Conservation (phyloP, 805 yeast genomes). For the Kuraishia molischiana region DNA sequence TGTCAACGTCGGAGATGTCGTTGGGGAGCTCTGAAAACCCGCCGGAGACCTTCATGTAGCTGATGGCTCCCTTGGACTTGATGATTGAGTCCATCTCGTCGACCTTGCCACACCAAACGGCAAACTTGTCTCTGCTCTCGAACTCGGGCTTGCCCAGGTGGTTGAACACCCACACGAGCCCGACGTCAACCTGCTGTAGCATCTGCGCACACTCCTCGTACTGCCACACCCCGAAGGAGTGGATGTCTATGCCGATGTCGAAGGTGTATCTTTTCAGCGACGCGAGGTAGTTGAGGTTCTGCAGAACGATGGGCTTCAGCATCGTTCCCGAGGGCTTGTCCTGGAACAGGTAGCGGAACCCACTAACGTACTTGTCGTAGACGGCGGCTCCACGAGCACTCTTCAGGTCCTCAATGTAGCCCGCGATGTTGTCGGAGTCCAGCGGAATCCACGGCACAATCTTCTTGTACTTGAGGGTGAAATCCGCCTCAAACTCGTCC, state of each 20-base stretch:
- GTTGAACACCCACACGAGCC: conserved; percentile 24
- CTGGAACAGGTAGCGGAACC: conserved; percentile 32
- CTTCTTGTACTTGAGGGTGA: conserved; percentile 8
- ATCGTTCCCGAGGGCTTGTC: conserved; percentile 29
- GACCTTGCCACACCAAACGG: conserved; percentile 15
- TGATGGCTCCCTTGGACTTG: conserved; percentile 7
- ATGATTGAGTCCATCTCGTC: conserved; percentile 10
- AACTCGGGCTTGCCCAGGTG: conserved; percentile 33
- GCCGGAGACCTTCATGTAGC: conserved; percentile 30
- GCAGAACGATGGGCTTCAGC: conserved; percentile 17
- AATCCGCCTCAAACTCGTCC: conserved; percentile 10
- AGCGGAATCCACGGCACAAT: conserved; percentile 38
- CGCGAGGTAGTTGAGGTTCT: conserved; percentile 23
- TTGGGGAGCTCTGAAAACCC: conserved; percentile 26
- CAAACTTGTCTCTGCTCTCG: conserved; percentile 6
- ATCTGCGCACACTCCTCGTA: conserved; percentile 24
- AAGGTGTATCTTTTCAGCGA: conserved; percentile 19
- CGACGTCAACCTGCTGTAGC: conserved; percentile 15
- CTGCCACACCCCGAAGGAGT: conserved; percentile 28
- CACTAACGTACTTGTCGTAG: conserved; percentile 18
- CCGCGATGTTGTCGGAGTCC: conserved; percentile 16
- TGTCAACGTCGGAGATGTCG: conserved; percentile 9
- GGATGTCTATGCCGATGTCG: conserved; percentile 33
- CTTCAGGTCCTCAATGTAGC: conserved; percentile 9
- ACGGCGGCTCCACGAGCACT: conserved; percentile 4